phyloP scores from a whole-genome alignment of 371 early-diverging fungal genomes.

The Mucor indicus region DNA sequence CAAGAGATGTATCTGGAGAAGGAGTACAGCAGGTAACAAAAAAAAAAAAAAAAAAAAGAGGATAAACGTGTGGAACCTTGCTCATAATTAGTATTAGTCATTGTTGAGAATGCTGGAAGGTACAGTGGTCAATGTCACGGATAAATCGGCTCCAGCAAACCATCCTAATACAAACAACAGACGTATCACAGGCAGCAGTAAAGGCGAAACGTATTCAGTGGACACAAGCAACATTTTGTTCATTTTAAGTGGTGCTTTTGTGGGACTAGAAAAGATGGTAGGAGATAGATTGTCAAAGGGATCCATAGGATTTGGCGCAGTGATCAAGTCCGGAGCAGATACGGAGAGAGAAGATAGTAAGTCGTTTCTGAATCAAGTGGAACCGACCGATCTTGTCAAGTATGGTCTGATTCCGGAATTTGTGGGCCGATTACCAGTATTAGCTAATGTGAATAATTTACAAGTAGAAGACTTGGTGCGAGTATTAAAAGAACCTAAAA shows the following conservation, averaged over 20 bases:
- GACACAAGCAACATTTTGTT: slow-evolving; percentile 91
- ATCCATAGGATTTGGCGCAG: slow-evolving; percentile 69
- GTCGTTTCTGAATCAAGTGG: slow-evolving; percentile 53
- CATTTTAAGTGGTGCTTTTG: slow-evolving; percentile 87
- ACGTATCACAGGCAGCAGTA: slow-evolving; percentile 32
- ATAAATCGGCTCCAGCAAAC: slow-evolving; percentile 62
- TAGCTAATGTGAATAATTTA: slow-evolving; percentile 75
- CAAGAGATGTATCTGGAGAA: slow-evolving; percentile 90
- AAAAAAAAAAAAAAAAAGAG: not conserved
- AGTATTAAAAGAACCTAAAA: slow-evolving; percentile 80
- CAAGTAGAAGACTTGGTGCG: slow-evolving; percentile 67
- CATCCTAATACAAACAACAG: not conserved
- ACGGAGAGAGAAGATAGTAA: not conserved
- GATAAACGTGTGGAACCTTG: too few relatives aligned
- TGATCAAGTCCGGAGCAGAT: slow-evolving; percentile 28
- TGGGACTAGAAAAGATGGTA: slow-evolving; percentile 82
- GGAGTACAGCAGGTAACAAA: slow-evolving; percentile 79
- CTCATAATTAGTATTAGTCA: slow-evolving; percentile 22
- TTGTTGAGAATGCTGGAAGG: slow-evolving; percentile 88
- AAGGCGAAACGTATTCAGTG: slow-evolving; percentile 77
- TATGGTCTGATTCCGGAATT: slow-evolving; percentile 92
- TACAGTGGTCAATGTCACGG: slow-evolving; percentile 78
- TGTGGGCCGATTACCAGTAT: slow-evolving; percentile 81
- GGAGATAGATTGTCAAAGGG: slow-evolving; percentile 74
- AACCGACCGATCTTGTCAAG: slow-evolving; percentile 66